These are phyloP conservation scores for Capsicum baccatum DNA, from an alignment of 257 asterid species.

Conservation along the genomic window DNA sequence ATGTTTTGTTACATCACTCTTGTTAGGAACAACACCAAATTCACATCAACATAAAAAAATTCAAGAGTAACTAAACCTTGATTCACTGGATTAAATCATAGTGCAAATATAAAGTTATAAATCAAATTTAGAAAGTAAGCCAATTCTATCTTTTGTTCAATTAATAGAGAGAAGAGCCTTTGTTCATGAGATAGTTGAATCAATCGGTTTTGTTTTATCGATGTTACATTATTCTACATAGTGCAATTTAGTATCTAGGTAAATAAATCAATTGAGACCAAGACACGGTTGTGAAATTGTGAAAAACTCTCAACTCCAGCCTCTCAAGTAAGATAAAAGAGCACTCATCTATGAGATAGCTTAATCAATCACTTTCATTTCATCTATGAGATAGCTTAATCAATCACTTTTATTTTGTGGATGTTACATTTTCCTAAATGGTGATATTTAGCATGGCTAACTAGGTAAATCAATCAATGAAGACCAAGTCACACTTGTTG, in stretches of 20 bases:
- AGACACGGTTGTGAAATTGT: not conserved
- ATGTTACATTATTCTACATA: not conserved
- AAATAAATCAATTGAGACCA: not conserved
- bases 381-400: too few relatives aligned
- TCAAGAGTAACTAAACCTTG: slow-evolving; percentile 95
- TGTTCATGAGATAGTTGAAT: not conserved
- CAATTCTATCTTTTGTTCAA: not conserved
- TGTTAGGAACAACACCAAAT: slow-evolving; percentile 84
- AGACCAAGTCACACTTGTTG: too few relatives aligned
- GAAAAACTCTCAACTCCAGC: not conserved
- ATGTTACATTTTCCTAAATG: too few relatives aligned
- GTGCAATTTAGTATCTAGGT: not conserved
- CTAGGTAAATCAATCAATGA: too few relatives aligned
- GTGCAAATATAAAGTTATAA: not conserved
- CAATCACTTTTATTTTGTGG: too few relatives aligned
- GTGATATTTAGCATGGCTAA: too few relatives aligned
- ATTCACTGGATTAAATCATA: slow-evolving; percentile 56
- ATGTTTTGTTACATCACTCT: slow-evolving; percentile 79
- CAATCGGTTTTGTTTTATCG: not conserved
- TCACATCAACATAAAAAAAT: slow-evolving; percentile 89
- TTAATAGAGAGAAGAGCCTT: not conserved
- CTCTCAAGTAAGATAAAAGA: not conserved
- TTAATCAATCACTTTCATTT: too few relatives aligned
- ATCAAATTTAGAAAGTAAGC: not conserved
- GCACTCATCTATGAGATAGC: not conserved